Base-by-base conservation (phyloP, 1,284 basidiomycete genomes). In the Gymnopus androsaceus region DNA sequence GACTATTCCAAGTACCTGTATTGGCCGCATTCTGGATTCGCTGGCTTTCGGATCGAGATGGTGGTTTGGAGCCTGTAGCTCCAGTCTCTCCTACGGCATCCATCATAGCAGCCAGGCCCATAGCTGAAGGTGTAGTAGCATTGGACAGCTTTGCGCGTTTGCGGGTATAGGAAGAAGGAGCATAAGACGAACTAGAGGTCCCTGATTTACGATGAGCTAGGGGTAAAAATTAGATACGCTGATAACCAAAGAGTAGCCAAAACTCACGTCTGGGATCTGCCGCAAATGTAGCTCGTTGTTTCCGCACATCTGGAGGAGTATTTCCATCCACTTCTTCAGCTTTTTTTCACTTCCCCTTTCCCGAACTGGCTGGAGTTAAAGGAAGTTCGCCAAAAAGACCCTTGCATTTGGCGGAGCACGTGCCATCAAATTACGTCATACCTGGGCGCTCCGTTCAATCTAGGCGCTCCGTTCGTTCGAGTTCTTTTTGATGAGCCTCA, bases 81-180 rank as follows among this genome's bases (percentile, higher is more conserved):
- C 41, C 34, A n/a, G 21, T 37, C 15, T 58, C 56, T 37, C 46
- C 54, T 11, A 59, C 49, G 7, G 58, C 36, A 31, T 55, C 40
- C 58, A 57, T 58, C 25, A 34, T 23, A 36, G 45, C 46, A 14
- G 56, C 52, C 4, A 56, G 23, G 3, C 54, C 54, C 15, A 48
- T 40, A 21, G 54, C 54, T 56, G 63, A 55, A 62, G 69, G 46
- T 68, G 83, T 66, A 64, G 71, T 76, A 0, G 74, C 66, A 2
- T 74, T 66, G 1, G 86, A 83, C 19, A 89, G 69, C 27, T 83
- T 79, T 5, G 83, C 83, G 56, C 87, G 81, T 67, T 89, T 89
- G 59, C 82, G 81, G 62, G 82, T 78, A 63, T 80, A 88, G 1
- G 86, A 87, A 1, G 87, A 87, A 2, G 87, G 87, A 0, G 86